These are phyloP conservation scores for Mycena galopus DNA, from an alignment of 768 basidiomycete species.

Conservation along the genomic window DNA sequence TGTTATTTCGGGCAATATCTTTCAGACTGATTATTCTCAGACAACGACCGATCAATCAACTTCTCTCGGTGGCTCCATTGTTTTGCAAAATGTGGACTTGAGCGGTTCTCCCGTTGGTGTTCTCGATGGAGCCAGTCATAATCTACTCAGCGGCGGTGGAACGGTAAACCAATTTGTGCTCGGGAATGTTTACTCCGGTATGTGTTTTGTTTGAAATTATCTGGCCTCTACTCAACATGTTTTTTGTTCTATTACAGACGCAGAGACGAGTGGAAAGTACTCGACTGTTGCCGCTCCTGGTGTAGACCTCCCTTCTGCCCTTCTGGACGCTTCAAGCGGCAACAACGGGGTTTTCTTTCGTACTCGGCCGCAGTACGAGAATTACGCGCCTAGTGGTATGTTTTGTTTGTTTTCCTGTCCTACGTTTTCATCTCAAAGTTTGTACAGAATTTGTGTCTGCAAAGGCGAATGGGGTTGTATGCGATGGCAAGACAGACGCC, in stretches of 20 bases:
- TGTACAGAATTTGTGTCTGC: neutral
- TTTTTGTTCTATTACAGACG: neutral
- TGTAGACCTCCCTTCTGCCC: neutral
- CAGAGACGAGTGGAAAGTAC: neutral
- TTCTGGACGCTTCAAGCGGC: neutral
- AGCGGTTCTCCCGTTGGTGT: neutral
- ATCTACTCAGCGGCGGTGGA: neutral
- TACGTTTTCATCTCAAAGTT: neutral
- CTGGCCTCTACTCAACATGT: neutral
- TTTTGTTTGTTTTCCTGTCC: neutral
- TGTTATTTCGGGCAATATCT: neutral
- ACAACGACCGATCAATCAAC: neutral
- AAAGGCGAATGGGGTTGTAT: neutral
- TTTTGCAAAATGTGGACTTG: neutral
- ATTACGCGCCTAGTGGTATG: neutral
- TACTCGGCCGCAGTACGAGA: neutral
- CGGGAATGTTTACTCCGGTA: neutral
- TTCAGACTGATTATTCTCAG: neutral
- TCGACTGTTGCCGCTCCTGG: neutral
- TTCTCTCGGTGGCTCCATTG: neutral
- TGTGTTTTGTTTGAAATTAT: neutral
- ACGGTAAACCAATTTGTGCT: neutral
- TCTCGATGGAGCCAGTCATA: neutral
- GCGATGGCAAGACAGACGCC: neutral
- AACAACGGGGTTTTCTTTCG: neutral